Evolutionary conservation across 768 basidiomycete genomes (phyloP), one percentile per base, ranked within the genome.

Genomic region (Boletus sp.): DNA sequence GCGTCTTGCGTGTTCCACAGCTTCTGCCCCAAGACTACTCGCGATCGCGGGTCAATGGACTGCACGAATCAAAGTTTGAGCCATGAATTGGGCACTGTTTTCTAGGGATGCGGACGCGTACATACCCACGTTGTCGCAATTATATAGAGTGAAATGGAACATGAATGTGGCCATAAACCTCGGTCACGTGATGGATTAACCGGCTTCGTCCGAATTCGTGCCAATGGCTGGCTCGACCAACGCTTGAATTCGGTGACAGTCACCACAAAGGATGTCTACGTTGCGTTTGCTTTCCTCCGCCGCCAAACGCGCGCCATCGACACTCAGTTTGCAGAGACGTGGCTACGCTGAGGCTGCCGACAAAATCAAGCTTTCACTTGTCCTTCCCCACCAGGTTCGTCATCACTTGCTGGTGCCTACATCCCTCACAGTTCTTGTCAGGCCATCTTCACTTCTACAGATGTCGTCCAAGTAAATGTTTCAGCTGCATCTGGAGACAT

Each of bases 391-490:
- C 76, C 87, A 97, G 80, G 97, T 96, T 54, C 53, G 83, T 79
- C 59, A 56, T 39, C 42, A 33, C 47, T 37, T 7, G 38, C 27
- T 46, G 47, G 25, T 37, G 30, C 39, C 45, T 40, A 25, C 37
- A 44, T 55, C 39, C 47, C 61, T 61, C 53, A 67, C 57, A 43
- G 40, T 54, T 39, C 21, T 43, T 35, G 58, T 47, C 66, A 99
- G 96, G 79, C 94, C 51, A 85, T 99, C 72, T 98, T 85, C 83
- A 84, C 82, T 56, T 93, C 94, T 23, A 73, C 84, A 64, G 95
- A 95, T 72, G 96, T 98, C 54, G 84, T 90, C 21, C 96, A 98
- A 74, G 96, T 99, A 63, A 98, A 98, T 77, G 77, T 98, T 64
- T 77, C 94, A 34, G 97, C 94, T 38, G 91, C 87, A 51, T 87